Evolutionary conservation across 768 basidiomycete species (phyloP), one percentile per base, ranked within the genome.

Genomic region (Tephrocybe sp.): DNA sequence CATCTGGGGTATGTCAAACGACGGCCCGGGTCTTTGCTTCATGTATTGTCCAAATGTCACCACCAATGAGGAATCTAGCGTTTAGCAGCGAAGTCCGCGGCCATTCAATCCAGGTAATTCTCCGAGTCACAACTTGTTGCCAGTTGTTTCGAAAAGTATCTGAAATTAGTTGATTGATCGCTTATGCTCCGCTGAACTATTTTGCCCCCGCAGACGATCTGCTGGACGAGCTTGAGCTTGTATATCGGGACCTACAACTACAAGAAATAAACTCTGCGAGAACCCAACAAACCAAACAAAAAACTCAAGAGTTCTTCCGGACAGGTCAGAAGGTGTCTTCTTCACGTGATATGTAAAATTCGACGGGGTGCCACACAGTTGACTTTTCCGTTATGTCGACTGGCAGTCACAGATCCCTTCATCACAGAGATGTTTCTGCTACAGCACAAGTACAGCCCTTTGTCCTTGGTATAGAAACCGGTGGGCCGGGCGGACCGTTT

Each of bases 401-500:
- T n/a, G 6, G 8, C 15, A 5, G 34, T 36, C 34, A 36, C 15
- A 12, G 5, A 36, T 36, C 34, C 34, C 34, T 36, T 36, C 34
- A 36, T 36, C 34, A 36, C 34, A n/a, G 6, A 30, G 4, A 5
- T 15, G 34, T 36, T 36, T 36, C 34, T 12, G 15, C 34, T 4
- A n/a, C 15, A 4, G 34, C 34, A 4, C 34, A 5, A 36, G 15
- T 30, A 11, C 15, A 9, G 34, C 15, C 15, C 34, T 36, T 36
- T n/a, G 34, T 15, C 34, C 34, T 4, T 8, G 34, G 14, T 17
- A 3, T 42, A 33, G 17, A 15, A n/a, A 36, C 45, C 32, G 28
- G 21, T 53, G 51, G 51, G 15, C 57, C 50, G 50, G 46, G 50
- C 57, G 57, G 57, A 18, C 50, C 54, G 54, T 36, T 36, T 36